These are phyloP conservation scores for Thalassiosira mediterranea DNA, from an alignment of 352 stramenopile genomes.

Conservation along the genomic window DNA sequence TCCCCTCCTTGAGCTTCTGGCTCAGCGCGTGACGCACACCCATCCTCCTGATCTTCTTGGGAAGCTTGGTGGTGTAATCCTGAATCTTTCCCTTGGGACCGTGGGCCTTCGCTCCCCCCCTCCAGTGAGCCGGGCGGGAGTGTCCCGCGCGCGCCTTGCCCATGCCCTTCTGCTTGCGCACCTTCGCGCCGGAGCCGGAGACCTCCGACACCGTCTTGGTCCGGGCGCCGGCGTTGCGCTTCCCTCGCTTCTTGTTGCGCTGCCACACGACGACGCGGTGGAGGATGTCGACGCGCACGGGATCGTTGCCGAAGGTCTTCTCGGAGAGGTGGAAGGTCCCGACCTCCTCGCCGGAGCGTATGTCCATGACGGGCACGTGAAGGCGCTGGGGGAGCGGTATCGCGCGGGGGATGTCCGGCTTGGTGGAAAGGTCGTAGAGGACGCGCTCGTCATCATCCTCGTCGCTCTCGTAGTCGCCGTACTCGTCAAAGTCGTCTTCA, in stretches of 20 bases:
- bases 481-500: constrained; percentile 17
- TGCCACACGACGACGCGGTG: constrained; percentile 84
- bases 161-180: constrained; percentile 86
- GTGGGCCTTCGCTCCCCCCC: constrained; percentile 87
- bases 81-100: constrained; percentile 75
- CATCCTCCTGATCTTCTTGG: constrained; percentile 84
- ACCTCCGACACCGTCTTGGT: constrained; percentile 85
- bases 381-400: constrained; percentile 75
- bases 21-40: constrained; percentile 80
- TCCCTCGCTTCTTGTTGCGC: constrained; percentile 76
- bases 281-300: constrained; percentile 85
- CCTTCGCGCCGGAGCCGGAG: constrained; percentile 83
- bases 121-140: constrained; percentile 84
- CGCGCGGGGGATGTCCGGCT: constrained; percentile 19
- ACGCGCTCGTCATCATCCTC: constrained; percentile 47
- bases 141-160: constrained; percentile 84
- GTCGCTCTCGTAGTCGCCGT: constrained; percentile 25
- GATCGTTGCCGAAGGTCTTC: constrained; percentile 76
- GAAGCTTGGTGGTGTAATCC: constrained; percentile 88
- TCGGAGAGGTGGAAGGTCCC: constrained; percentile 68
- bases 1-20: constrained; percentile 87
- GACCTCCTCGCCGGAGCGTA: constrained; percentile 24
- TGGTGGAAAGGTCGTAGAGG: constrained; percentile 42
- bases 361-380: constrained; percentile 53
- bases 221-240: constrained; percentile 59